Conservation (phyloP, 2,329 filamentous ascomycete genomes). For the Aspergillus quadricinctus region DNA sequence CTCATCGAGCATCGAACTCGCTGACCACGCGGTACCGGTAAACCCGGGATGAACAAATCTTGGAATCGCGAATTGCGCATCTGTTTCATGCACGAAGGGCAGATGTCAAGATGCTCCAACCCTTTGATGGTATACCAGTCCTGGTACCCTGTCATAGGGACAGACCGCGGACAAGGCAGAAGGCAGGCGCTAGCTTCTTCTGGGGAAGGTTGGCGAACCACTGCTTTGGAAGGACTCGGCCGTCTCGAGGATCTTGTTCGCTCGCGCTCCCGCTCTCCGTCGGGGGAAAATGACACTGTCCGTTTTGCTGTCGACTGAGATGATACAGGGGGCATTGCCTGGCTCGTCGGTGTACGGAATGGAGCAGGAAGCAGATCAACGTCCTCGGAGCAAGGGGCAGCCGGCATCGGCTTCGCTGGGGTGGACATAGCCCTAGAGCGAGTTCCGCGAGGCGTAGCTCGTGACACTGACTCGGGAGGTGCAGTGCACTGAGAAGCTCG, state of each 20-base stretch:
- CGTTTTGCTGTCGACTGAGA: constrained; percentile 8
- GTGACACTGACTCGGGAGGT: background rate
- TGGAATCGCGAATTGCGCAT: constrained; percentile 69
- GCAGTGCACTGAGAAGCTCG: background rate
- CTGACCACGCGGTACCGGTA: constrained; percentile 53
- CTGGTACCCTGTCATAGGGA: constrained; percentile 58
- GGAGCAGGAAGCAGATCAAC: background rate
- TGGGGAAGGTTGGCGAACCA: constrained; percentile 13
- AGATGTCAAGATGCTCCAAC: constrained; percentile 71
- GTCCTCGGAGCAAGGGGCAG: background rate
- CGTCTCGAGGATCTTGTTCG: constrained; percentile 5
- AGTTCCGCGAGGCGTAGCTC: background rate
- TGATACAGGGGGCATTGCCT: constrained; percentile 3
- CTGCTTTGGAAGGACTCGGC: constrained; percentile 11
- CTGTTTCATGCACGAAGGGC: constrained; percentile 70
- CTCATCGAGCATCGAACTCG: constrained; percentile 74
- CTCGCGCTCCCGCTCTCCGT: constrained; percentile 3
- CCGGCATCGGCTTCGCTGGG: background rate
- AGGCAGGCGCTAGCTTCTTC: constrained; percentile 37
- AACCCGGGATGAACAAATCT: constrained; percentile 60
- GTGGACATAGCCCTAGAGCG: background rate
- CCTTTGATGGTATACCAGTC: constrained; percentile 79
- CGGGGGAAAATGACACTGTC: constrained; percentile 16
- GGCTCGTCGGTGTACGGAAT: constrained; percentile 7
- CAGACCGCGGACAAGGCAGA: constrained; percentile 65